Conservation (phyloP, 2,329 filamentous ascomycete genomes). For the Sordariomycetes sp. region DNA sequence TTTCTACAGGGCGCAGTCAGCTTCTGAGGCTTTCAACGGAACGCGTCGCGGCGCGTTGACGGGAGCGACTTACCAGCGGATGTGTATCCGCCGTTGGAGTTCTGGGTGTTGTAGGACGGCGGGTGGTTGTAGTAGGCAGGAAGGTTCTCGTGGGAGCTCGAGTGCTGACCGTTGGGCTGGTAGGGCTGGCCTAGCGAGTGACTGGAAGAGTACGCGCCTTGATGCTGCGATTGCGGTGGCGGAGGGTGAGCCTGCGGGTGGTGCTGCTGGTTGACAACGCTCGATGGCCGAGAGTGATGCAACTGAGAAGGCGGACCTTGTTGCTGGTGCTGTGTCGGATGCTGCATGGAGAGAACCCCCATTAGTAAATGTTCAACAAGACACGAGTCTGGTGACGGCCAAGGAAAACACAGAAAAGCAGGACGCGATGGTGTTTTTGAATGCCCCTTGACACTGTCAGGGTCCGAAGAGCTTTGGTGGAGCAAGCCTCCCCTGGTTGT, state of each 20-base stretch:
- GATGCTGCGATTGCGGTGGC: slow-evolving; percentile 47
- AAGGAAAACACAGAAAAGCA: slow-evolving; percentile 28
- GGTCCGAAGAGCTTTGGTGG: slow-evolving; percentile 31
- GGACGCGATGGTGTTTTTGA: slow-evolving; percentile 43
- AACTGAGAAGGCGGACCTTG: slow-evolving; percentile 60
- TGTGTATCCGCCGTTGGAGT: slow-evolving; percentile 74
- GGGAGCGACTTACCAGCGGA: slow-evolving; percentile 61
- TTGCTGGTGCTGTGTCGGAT: slow-evolving; percentile 65
- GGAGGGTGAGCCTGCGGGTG: slow-evolving; percentile 52
- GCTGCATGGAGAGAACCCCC: slow-evolving; percentile 57
- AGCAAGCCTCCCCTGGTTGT: slow-evolving; percentile 28
- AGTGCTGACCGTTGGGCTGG: slow-evolving; percentile 53
- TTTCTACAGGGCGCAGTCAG: slow-evolving; percentile 31
- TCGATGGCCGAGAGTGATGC: slow-evolving; percentile 62
- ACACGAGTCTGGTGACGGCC: slow-evolving; percentile 23
- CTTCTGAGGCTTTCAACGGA: slow-evolving; percentile 1
- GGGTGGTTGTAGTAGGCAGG: slow-evolving; percentile 73
- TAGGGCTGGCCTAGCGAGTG: slow-evolving; percentile 60
- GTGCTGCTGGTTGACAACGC: slow-evolving; percentile 66
- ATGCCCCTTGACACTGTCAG: slow-evolving; percentile 34
- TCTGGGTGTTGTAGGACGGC: slow-evolving; percentile 75
- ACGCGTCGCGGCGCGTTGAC: slow-evolving; percentile 1
- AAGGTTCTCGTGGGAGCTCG: slow-evolving; percentile 54
- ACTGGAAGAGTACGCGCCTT: slow-evolving; percentile 57
- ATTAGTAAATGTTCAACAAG: slow-evolving; percentile 41